phyloP scores from a whole-genome alignment of 495 filamentous ascomycete genomes.

The Penicillium manginii region DNA sequence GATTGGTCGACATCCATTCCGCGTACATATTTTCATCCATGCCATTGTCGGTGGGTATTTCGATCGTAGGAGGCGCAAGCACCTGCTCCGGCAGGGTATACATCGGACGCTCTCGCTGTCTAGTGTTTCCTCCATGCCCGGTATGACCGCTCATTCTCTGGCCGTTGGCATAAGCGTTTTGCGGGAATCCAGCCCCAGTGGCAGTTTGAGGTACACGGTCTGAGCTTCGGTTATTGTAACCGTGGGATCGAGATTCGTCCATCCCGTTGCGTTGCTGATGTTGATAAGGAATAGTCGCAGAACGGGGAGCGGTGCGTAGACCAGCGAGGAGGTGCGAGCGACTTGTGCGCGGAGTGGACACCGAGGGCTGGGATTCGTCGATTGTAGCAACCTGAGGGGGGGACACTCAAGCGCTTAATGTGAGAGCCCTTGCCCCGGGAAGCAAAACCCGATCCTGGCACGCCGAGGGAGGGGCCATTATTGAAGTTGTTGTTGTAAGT shows the following conservation, averaged over 20 bases:
- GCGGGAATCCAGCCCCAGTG: conserved; percentile 60
- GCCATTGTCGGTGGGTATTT: conserved; percentile 63
- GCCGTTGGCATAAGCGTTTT: conserved; percentile 51
- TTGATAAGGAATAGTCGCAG: conserved; percentile 70
- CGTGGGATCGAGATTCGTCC: conserved; percentile 50
- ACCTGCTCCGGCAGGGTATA: conserved; percentile 81
- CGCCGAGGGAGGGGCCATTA: conserved; percentile 66
- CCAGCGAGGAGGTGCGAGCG: conserved; percentile 93
- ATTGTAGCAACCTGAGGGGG: conserved; percentile 64
- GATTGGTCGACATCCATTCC: conserved; percentile 80
- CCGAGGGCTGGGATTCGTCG: conserved; percentile 60
- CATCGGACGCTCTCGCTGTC: conserved; percentile 55
- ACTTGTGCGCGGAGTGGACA: conserved; percentile 85
- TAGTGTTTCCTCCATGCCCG: conserved; percentile 16
- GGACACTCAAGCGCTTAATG: conserved; percentile 80
- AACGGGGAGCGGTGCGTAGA: conserved; percentile 90
- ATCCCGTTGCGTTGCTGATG: conserved; percentile 54
- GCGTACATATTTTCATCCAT: conserved; percentile 84
- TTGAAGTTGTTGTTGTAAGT: conserved; percentile 78
- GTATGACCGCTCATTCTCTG: conserved; percentile 28
- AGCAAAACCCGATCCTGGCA: conserved; percentile 77
- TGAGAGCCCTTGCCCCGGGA: conserved; percentile 80
- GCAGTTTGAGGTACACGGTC: conserved; percentile 66
- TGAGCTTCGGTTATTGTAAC: conserved; percentile 37
- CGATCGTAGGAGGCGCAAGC: conserved; percentile 78